Evolutionary conservation across 2,329 filamentous ascomycete species (phyloP).

Genomic region (Aureobasidium lini): DNA sequence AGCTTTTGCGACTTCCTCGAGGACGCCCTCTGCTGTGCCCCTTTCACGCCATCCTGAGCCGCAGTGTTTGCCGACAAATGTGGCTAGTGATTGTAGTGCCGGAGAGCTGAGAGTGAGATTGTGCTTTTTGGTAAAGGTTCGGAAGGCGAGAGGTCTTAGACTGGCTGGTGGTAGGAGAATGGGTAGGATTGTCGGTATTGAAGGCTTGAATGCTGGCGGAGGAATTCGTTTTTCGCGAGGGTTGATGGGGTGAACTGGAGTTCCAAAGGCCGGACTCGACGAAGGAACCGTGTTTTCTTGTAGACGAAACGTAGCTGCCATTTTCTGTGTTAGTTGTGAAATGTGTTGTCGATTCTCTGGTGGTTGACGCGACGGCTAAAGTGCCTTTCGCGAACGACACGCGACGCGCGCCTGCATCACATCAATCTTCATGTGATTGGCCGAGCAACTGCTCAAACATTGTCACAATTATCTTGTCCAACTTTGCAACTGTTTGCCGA

Average conservation of each 20-base stretch:
- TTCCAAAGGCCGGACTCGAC: conserved; percentile 84
- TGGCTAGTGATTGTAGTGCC: conserved; percentile 74
- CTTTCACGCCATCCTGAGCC: conserved; percentile 96
- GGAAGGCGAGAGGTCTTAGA: conserved; percentile 81
- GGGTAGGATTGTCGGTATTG: conserved; percentile 63
- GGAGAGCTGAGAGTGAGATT: conserved; percentile 85
- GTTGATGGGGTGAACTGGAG: conserved; percentile 70
- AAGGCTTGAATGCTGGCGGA: conserved; percentile 44
- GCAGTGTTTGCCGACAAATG: conserved; percentile 88
- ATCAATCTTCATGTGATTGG: conserved; percentile 10
- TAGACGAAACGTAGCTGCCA: conserved; percentile 20
- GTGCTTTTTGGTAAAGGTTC: conserved; percentile 96
- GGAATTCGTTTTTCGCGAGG: conserved; percentile 29
- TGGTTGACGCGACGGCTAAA: conserved; percentile 4
- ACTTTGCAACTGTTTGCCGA: neutral
- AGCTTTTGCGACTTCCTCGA: conserved; percentile 82
- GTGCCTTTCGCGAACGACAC: neutral
- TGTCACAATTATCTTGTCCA: neutral
- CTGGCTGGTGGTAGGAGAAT: conserved; percentile 84
- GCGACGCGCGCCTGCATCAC: neutral
- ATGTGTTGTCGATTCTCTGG: neutral
- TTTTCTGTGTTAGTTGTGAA: conserved; percentile 13
- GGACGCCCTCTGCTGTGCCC: conserved; percentile 80
- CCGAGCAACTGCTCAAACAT: neutral
- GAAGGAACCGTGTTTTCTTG: conserved; percentile 57